Evolutionary conservation across 2,329 filamentous ascomycete species (phyloP), one percentile per base, ranked within the genome.

Genomic region (Coniochaeta sp.): DNA sequence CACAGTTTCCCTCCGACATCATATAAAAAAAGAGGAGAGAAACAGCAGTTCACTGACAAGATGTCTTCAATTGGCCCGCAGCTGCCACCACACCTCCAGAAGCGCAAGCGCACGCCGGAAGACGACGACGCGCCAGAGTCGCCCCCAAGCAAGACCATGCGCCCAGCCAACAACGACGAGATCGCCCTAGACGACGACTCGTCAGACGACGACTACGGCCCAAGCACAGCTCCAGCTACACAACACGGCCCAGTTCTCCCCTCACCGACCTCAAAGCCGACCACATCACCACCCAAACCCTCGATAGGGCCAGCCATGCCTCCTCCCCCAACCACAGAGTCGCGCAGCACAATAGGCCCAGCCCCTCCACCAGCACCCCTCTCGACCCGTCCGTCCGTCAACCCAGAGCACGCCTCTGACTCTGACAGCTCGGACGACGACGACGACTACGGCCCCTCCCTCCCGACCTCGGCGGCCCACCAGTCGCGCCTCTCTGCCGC

Each of bases 1-100:
- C n/a, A 40, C 42, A 47, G 38, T 17, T 40, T 17, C 17, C 2
- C n/a, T 16, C 16, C 17, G 17, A 40, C 38, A 40, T 40, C 38
- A 40, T 17, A n/a, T 7, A 4, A 14, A 26, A 14, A 52, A 9
- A 28, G 6, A 26, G 10, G 28, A 26, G 5, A 17, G 47, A 12
- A 55, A 24, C 30, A 57, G 34, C 17, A 47, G n/a, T 28, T 4
- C 17, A 22, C 12, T 16, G 3, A 22, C 32, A 74, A 19, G 22
- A 90, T 90, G 88, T 77, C 86, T 57, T 85, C 84, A 36, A 86
- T 90, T 68, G 89, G 89, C 5, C 89, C 90, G 16, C 79, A 86
- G 62, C 73, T 92, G 26, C 89, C 90, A 14, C 81, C 88, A 4
- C 85, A 89, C 63, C 79, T 89, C 47, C 70, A 83, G 36, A 88